Evolutionary conservation across 164 flowering plant genomes (phyloP).

Genomic region (Warburgia ugandensis): DNA sequence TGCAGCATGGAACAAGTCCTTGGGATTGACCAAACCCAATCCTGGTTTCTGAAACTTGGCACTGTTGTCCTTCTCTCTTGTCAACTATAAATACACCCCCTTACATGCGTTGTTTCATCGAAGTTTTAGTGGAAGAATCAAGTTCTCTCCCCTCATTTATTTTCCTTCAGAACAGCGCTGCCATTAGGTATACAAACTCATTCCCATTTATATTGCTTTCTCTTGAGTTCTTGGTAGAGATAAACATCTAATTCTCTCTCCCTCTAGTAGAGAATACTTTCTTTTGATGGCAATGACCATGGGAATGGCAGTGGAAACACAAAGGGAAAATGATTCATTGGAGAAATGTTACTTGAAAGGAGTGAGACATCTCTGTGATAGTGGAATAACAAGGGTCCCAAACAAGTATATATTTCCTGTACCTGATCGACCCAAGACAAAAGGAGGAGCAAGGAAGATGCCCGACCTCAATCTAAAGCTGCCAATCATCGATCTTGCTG

Average conservation of each 20-base stretch:
- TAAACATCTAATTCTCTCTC: neutral
- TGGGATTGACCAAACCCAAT: slow-evolving; percentile 1
- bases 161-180: too few species aligned
- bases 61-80: neutral
- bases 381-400: slow-evolving; percentile 54
- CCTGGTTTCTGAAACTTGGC: slow-evolving; percentile 9
- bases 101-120: neutral
- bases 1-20: neutral
- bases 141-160: neutral
- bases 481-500: slow-evolving; percentile 65
- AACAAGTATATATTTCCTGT: slow-evolving; percentile 61
- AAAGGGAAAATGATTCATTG: slow-evolving; percentile 4
- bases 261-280: slow-evolving; percentile 9
- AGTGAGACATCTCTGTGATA: slow-evolving; percentile 57
- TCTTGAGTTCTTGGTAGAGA: too few species aligned
- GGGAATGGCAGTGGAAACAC: too few species aligned
- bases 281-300: slow-evolving; percentile 5
- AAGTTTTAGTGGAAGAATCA: neutral
- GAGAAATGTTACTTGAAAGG: slow-evolving; percentile 54
- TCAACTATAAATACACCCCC: slow-evolving; percentile 1
- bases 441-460: neutral
- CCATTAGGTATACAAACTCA: too few species aligned
- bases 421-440: slow-evolving; percentile 41
- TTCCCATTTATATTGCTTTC: too few species aligned
- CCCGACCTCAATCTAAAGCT: slow-evolving; percentile 21